Evolutionary conservation across 768 basidiomycete species (phyloP).

Genomic region (Plicaturopsis crispa): DNA sequence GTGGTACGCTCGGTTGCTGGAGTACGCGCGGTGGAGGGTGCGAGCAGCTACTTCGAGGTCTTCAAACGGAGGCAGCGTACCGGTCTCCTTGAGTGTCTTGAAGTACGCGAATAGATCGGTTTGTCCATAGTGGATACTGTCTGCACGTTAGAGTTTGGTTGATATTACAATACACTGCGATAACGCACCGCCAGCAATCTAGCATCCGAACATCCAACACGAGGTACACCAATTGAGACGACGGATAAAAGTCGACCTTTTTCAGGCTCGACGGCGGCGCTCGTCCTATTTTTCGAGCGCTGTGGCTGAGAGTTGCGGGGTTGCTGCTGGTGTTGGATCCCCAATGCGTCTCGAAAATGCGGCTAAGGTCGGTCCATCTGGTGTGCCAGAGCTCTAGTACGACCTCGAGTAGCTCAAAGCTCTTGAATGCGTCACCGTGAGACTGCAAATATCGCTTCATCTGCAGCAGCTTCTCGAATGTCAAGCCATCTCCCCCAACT

Average conservation of each 20-base stretch:
- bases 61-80: slow-evolving; percentile 13
- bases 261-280: slow-evolving; percentile 21
- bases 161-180: neutral
- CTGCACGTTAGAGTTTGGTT: neutral
- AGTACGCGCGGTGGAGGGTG: neutral
- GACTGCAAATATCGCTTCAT: slow-evolving; percentile 12
- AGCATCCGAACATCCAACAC: slow-evolving; percentile 23
- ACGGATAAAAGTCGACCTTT: slow-evolving; percentile 24
- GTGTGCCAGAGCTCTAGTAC: slow-evolving; percentile 10
- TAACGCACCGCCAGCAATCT: slow-evolving; percentile 26
- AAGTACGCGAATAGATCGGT: slow-evolving; percentile 14
- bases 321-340: slow-evolving; percentile 12
- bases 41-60: slow-evolving; percentile 7
- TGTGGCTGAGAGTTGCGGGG: slow-evolving; percentile 23
- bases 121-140: neutral
- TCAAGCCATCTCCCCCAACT: slow-evolving; percentile 27
- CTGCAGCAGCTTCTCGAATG: slow-evolving; percentile 20
- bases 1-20: neutral
- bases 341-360: slow-evolving; percentile 21
- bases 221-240: slow-evolving; percentile 13
- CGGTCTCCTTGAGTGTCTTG: neutral
- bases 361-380: slow-evolving; percentile 11
- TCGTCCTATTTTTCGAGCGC: slow-evolving; percentile 19
- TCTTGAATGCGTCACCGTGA: slow-evolving; percentile 7
- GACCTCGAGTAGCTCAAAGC: slow-evolving; percentile 3